Conservation (phyloP, 805 yeast species). For the Jamesozyma spencerorum region DNA sequence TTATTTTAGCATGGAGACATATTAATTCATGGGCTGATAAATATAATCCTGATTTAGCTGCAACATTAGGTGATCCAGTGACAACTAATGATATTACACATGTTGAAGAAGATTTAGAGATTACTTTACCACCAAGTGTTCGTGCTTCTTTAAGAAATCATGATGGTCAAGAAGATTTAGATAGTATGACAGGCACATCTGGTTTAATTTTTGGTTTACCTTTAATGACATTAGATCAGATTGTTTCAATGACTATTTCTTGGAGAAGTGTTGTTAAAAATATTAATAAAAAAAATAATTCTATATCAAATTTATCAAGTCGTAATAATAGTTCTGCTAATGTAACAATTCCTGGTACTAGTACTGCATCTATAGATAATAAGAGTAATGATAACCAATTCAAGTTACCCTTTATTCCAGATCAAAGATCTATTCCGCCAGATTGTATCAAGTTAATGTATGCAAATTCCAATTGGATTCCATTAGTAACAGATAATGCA, state of each 20-base stretch:
- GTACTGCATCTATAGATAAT: too few species aligned
- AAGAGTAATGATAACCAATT: conserved; percentile 30
- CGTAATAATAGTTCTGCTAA: conserved; percentile 10
- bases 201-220: conserved; percentile 78
- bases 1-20: conserved; percentile 77
- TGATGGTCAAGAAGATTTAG: conserved; percentile 83
- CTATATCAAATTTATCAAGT: conserved; percentile 12
- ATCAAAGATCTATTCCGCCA: conserved; percentile 68
- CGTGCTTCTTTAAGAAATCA: conserved; percentile 71
- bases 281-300: conserved; percentile 23
- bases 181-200: conserved; percentile 54
- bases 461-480: conserved; percentile 90
- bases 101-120: conserved; percentile 72
- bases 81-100: conserved; percentile 71
- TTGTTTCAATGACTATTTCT: conserved; percentile 68
- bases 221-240: conserved; percentile 69
- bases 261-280: conserved; percentile 71
- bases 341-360: too few species aligned
- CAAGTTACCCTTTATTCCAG: conserved; percentile 35
- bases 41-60: conserved; percentile 72
- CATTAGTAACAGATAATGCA: conserved; percentile 74
- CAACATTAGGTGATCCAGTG: conserved; percentile 69
- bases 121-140: conserved; percentile 71
- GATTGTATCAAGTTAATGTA: conserved; percentile 63
- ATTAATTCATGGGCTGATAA: conserved; percentile 75